Base-by-base conservation (phyloP, 1,139 yeast genomes). In the Entelexis paramagnoliae region DNA sequence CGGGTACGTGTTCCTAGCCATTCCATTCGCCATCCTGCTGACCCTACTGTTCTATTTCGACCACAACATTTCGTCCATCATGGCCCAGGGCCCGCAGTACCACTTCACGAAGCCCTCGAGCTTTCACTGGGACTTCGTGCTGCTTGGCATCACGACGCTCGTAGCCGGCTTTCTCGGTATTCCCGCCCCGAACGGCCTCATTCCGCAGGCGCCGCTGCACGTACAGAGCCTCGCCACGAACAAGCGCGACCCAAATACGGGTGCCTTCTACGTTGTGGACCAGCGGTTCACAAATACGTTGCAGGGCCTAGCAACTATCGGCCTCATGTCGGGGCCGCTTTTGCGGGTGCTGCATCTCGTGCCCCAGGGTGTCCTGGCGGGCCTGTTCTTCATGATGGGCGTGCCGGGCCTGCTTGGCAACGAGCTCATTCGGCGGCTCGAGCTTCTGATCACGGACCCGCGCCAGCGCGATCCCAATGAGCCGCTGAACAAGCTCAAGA, bases 201-300 rank as follows among this genome's bases (percentile, higher is more conserved):
- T 91, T 41, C 98, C 98, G 0, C 98, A 91, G 66, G 97, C 97
- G 0, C 98, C 97, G 0, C 66, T 91, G 42, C 98, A 91, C 62
- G 88, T 97, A 0, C 77, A 75, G 51, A 80, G 95, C 0, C 68
- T 91, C 35, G 78, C 87, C 42, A 81, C 86, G 4, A 76, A 74
- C 56, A 77, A 78, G 55, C 67, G 68, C 48, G 57, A 51, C 28
- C 51, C 48, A n/a, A 50, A 48, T 10, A 47, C 51, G 10, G 58
- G 58, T 17, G 35, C 46, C 6, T 46, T 29, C 36, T 42, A 39
- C 9, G 91, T 89, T 9, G 95, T 91, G 3, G 98, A 91, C 62
- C 98, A 91, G 64, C 67, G 98, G 46, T 72, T 87, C 42, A 83
- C 93, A 1, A 91, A 91, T 62, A 79, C 88, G 0, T 72, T 76